Conservation (phyloP, 768 basidiomycete species). For the Podaxis pistillaris region DNA sequence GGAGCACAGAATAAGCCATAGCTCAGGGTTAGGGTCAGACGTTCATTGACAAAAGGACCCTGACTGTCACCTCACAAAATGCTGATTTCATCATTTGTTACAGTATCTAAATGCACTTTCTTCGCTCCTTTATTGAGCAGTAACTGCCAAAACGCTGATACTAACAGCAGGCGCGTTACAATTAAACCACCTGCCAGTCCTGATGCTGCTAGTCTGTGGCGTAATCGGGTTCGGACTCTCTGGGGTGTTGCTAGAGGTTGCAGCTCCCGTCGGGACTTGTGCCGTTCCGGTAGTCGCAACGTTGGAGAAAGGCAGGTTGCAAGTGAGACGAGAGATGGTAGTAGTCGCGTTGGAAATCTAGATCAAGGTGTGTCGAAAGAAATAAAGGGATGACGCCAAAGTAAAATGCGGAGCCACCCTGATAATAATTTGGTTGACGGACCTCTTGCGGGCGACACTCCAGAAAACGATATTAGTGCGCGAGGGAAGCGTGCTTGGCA, state of each 20-base stretch:
- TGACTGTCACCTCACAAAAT: too few relatives aligned
- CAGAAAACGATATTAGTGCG: not conserved
- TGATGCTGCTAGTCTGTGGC: constrained; percentile 44
- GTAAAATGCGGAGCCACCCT: not conserved
- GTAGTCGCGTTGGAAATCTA: constrained; percentile 55
- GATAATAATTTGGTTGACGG: not conserved
- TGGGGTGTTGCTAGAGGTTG: constrained; percentile 55
- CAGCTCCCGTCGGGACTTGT: constrained; percentile 49
- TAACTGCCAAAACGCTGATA: constrained; percentile 37
- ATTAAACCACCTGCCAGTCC: constrained; percentile 49
- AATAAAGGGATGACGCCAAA: not conserved
- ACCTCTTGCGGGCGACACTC: not conserved
- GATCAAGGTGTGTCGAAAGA: not conserved
- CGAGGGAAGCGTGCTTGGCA: not conserved
- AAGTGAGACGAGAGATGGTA: constrained; percentile 41
- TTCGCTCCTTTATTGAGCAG: constrained; percentile 19
- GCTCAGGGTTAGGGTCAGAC: not conserved
- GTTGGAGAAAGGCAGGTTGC: constrained; percentile 51
- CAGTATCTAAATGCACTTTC: too few relatives aligned
- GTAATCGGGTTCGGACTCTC: constrained; percentile 43
- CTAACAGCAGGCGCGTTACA: constrained; percentile 52
- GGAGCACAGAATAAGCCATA: not conserved
- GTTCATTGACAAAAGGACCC: too few relatives aligned
- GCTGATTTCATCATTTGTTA: too few relatives aligned
- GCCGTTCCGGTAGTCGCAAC: constrained; percentile 44